Conservation (phyloP, 2,329 filamentous ascomycete genomes). For the Penicillium sp. region DNA sequence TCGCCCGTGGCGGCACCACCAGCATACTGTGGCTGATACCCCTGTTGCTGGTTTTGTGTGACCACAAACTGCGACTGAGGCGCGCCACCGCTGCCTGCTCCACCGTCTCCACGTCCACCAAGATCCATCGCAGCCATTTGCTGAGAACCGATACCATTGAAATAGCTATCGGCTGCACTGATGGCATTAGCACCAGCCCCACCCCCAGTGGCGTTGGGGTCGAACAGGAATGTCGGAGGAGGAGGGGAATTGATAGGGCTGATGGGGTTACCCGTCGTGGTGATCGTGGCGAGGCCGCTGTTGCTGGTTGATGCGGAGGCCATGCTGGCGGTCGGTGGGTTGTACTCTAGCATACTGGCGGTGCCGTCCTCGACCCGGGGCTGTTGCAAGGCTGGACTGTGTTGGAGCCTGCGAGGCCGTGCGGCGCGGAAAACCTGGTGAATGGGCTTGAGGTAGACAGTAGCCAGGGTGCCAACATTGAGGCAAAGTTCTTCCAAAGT, state of each 20-base stretch:
- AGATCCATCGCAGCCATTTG: constrained; percentile 76
- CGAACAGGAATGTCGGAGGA: constrained; percentile 52
- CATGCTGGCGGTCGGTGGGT: constrained; percentile 46
- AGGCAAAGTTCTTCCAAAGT: constrained; percentile 98
- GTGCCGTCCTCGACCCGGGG: constrained; percentile 55
- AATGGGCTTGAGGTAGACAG: constrained; percentile 96
- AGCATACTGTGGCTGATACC: constrained; percentile 71
- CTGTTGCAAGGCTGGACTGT: constrained; percentile 85
- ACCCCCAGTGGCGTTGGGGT: constrained; percentile 68
- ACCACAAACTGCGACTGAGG: constrained; percentile 67
- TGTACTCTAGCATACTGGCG: constrained; percentile 37
- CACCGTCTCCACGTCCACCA: constrained; percentile 67
- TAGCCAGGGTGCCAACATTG: constrained; percentile 93
- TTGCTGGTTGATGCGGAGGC: constrained; percentile 37
- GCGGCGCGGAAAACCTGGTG: constrained; percentile 95
- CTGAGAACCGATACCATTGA: constrained; percentile 75
- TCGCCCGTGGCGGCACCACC: constrained; percentile 72
- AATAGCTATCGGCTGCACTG: constrained; percentile 87
- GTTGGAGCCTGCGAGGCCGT: constrained; percentile 75
- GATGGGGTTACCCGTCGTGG: constrained; percentile 38
- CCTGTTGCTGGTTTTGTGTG: constrained; percentile 79
- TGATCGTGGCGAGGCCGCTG: constrained; percentile 38
- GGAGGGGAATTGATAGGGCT: constrained; percentile 36
- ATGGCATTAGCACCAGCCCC: constrained; percentile 72
- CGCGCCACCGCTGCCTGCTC: constrained; percentile 66